Conservation (phyloP, 2,329 filamentous ascomycete species). For the Botrytis aclada region DNA sequence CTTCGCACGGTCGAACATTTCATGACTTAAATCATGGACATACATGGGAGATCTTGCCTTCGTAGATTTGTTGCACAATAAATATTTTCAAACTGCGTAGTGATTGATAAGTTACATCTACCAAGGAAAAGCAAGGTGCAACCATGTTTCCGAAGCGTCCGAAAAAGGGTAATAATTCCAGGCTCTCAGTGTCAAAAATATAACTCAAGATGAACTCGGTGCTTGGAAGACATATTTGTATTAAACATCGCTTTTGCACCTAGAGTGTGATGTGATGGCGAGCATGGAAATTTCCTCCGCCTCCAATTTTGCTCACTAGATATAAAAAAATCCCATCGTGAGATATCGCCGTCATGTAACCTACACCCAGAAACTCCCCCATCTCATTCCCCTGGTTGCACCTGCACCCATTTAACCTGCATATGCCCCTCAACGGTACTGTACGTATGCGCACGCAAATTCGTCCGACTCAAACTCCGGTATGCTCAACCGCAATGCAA, state of each 20-base stretch:
- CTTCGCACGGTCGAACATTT: neutral
- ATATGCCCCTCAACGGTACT: neutral
- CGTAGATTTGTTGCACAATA: no score
- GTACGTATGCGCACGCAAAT: neutral
- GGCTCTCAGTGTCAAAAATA: neutral
- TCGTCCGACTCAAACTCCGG: neutral
- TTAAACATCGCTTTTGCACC: neutral
- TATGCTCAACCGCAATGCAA: neutral
- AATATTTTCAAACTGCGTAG: neutral
- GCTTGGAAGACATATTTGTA: neutral
- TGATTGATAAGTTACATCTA: neutral
- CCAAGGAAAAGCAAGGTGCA: neutral
- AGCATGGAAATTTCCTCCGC: neutral
- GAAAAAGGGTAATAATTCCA: neutral
- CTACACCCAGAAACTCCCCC: neutral
- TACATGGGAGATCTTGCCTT: neutral
- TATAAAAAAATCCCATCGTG: neutral
- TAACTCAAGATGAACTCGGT: neutral
- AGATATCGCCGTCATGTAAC: neutral
- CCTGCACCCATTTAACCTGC: neutral
- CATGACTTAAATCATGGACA: neutral
- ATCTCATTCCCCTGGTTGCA: neutral
- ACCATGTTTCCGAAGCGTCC: neutral
- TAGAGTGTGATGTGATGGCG: neutral
- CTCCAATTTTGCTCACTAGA: neutral